Evolutionary conservation across 192 early-diverging fungal species (phyloP).

Genomic region (Backusella psychrophila): DNA sequence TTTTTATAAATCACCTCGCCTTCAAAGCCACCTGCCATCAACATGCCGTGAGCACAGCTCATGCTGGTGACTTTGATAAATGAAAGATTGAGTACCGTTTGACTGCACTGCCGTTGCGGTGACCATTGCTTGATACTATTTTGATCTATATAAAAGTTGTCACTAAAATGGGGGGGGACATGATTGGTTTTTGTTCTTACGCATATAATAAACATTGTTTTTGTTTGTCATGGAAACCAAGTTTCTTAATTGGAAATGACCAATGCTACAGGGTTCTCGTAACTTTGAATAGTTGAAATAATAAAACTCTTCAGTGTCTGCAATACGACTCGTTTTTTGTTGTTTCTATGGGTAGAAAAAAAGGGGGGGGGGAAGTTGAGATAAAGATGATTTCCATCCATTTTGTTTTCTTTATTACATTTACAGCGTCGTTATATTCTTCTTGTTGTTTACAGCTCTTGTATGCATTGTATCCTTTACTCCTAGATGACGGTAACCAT

Average conservation of each 20-base stretch:
- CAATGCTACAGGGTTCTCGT: constrained; percentile 47
- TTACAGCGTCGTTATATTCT: constrained; percentile 10
- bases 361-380: too few relatives aligned
- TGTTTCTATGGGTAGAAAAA: not conserved
- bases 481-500: not conserved
- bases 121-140: constrained; percentile 46
- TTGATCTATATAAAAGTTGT: constrained; percentile 24
- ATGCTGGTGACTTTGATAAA: constrained; percentile 51
- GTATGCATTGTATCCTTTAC: constrained; percentile 16
- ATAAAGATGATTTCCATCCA: not conserved
- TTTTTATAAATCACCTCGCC: constrained; percentile 42
- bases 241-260: constrained; percentile 66
- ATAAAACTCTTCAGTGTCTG: constrained; percentile 39
- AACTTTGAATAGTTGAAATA: constrained; percentile 45
- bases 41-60: constrained; percentile 35
- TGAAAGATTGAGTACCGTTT: constrained; percentile 29
- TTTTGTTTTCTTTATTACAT: constrained; percentile 14
- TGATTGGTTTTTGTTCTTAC: constrained; percentile 17
- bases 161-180: too few relatives aligned
- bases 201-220: constrained; percentile 57
- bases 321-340: constrained; percentile 28
- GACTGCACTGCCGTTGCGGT: constrained; percentile 33
- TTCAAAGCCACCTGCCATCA: constrained; percentile 53
- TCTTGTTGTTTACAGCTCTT: constrained; percentile 23
- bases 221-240: constrained; percentile 56